Evolutionary conservation across 768 basidiomycete genomes (phyloP).

Genomic region (Pholiota microspora): DNA sequence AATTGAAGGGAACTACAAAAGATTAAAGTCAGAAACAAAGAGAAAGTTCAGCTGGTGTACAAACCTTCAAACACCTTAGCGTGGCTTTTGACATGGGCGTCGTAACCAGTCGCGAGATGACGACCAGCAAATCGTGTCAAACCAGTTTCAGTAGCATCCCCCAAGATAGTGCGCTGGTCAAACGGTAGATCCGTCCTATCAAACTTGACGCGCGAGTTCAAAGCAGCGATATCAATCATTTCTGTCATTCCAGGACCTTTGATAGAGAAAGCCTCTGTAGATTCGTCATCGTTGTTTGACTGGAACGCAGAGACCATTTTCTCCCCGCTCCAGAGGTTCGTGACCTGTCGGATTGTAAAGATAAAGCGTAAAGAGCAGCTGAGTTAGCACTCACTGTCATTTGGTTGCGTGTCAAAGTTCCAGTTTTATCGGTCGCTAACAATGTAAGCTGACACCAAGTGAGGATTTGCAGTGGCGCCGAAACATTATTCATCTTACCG

Average conservation of each 20-base stretch:
- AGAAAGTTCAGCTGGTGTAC: conserved; percentile 4
- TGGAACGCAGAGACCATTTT: conserved; percentile 68
- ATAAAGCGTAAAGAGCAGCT: too few relatives aligned
- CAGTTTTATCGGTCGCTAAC: conserved; percentile 71
- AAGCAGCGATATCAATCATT: conserved; percentile 59
- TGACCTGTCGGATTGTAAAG: too few relatives aligned
- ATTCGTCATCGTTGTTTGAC: conserved; percentile 68
- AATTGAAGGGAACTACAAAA: conserved; percentile 61
- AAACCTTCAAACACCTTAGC: conserved; percentile 62
- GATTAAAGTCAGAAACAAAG: background rate
- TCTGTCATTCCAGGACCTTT: conserved; percentile 60
- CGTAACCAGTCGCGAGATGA: conserved; percentile 48
- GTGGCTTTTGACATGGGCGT: conserved; percentile 44
- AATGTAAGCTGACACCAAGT: conserved; percentile 49
- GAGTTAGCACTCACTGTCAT: conserved; percentile 66
- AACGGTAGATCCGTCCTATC: conserved; percentile 63
- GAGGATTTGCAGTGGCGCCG: conserved; percentile 1
- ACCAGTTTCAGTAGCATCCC: conserved; percentile 78
- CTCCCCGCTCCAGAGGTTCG: conserved; percentile 63
- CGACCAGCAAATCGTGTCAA: conserved; percentile 65
- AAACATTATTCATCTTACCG: conserved; percentile 25
- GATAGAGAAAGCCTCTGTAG: conserved; percentile 47
- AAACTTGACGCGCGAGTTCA: conserved; percentile 72
- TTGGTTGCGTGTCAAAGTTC: conserved; percentile 68
- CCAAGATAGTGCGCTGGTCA: conserved; percentile 57